These are phyloP conservation scores for Physcomitrium patens DNA, from an alignment of 225 moss, liverwort and hornwort genomes.

Conservation along the genomic window DNA sequence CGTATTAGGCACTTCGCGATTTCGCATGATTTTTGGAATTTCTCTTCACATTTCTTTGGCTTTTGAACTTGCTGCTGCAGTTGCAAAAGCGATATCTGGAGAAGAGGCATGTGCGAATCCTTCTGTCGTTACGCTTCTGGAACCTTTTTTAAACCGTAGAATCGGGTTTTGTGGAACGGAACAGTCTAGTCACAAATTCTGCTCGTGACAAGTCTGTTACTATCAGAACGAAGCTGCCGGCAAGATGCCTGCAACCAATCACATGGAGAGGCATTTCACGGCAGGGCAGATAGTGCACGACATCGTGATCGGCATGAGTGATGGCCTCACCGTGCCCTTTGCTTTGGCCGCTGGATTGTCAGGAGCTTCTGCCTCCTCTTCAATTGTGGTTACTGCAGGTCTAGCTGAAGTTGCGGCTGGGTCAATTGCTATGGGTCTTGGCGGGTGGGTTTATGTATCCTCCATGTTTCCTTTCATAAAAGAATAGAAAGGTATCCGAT, in stretches of 20 bases:
- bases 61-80: slow-evolving; percentile 4
- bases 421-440: slow-evolving; percentile 96
- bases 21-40: background rate
- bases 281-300: slow-evolving; percentile 92
- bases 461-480: background rate
- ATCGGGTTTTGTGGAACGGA: background rate
- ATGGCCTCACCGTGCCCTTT: slow-evolving; percentile 97
- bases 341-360: slow-evolving; percentile 93
- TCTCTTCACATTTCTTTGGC: background rate
- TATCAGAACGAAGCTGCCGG: slow-evolving; percentile 8
- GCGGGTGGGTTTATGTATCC: slow-evolving; percentile 65
- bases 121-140: background rate
- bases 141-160: background rate
- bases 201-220: background rate
- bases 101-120: background rate
- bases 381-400: slow-evolving; percentile 92
- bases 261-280: slow-evolving; percentile 87
- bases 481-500: background rate
- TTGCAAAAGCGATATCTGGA: background rate
- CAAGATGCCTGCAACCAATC: slow-evolving; percentile 51
- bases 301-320: slow-evolving; percentile 95
- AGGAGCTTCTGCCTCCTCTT: slow-evolving; percentile 82
- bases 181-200: too few relatives aligned
- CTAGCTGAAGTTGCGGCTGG: slow-evolving; percentile 96
- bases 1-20: background rate